Conservation (phyloP, 179 eudicot species). For the Silene coronaria region DNA sequence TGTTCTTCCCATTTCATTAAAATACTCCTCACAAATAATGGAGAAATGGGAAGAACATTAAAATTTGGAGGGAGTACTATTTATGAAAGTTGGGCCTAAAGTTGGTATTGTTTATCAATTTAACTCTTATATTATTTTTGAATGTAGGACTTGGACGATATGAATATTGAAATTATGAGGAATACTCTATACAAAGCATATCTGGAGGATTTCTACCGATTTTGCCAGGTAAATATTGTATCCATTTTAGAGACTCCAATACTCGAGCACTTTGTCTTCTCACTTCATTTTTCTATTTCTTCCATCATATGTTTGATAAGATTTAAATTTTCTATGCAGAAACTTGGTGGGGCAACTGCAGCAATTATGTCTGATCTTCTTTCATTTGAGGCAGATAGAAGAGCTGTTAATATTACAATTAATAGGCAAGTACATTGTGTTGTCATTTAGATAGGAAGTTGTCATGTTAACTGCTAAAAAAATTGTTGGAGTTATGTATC, state of each 20-base stretch:
- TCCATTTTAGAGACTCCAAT: background rate
- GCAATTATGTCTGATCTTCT: conserved; percentile 98
- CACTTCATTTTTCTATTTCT: background rate
- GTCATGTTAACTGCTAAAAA: background rate
- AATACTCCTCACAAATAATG: no score
- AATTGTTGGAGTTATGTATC: background rate
- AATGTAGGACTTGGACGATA: conserved; percentile 97
- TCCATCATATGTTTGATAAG: background rate
- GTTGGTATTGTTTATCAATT: no score
- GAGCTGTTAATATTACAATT: conserved; percentile 95
- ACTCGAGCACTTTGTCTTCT: no score
- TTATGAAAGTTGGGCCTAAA: no score
- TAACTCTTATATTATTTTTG: no score
- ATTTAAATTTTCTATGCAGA: conserved; percentile 33
- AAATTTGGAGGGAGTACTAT: no score
- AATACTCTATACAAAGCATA: conserved; percentile 96
- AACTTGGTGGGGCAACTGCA: conserved; percentile 96
- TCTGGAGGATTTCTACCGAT: conserved; percentile 91
- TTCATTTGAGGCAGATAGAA: conserved; percentile 94
- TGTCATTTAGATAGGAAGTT: background rate
- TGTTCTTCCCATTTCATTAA: no score
- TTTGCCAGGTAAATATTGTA: conserved; percentile 58
- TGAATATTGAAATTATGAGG: conserved; percentile 99
- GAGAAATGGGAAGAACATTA: no score
- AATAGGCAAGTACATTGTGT: conserved; percentile 48